Conservation (phyloP, 108 stramenopile species). For the Nitzschia sp. region DNA sequence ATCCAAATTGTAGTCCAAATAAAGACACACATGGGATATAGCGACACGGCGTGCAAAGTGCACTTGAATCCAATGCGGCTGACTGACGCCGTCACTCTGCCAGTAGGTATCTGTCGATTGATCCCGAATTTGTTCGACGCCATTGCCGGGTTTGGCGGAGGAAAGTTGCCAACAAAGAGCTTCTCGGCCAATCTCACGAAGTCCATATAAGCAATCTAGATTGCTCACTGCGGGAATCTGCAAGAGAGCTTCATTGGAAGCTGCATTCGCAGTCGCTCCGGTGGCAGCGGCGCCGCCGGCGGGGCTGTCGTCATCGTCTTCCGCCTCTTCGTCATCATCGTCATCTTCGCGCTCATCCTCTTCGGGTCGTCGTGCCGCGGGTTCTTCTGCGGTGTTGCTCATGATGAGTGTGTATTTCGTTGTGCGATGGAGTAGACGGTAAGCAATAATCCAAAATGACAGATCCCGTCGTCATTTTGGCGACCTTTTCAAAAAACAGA, state of each 20-base stretch:
- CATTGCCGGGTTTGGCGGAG: slow-evolving; percentile 97
- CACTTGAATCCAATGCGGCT: slow-evolving; percentile 94
- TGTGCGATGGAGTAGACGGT: too few species aligned
- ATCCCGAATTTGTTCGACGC: slow-evolving; percentile 93
- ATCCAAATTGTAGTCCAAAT: slow-evolving; percentile 90
- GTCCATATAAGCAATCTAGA: slow-evolving; percentile 55
- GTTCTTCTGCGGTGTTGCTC: too few species aligned
- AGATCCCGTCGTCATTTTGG: too few species aligned
- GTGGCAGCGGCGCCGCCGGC: slow-evolving; percentile 12
- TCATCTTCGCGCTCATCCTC: slow-evolving; percentile 20
- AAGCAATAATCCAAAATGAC: too few species aligned
- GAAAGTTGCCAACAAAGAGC: slow-evolving; percentile 90
- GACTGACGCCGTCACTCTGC: slow-evolving; percentile 90
- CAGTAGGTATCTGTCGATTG: slow-evolving; percentile 87
- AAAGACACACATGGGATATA: slow-evolving; percentile 86
- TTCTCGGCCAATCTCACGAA: slow-evolving; percentile 82
- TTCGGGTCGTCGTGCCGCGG: too few species aligned
- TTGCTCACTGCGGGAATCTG: slow-evolving; percentile 57
- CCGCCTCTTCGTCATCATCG: slow-evolving; percentile 22
- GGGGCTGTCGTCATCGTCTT: slow-evolving; percentile 23
- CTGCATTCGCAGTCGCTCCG: background rate
- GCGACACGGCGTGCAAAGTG: slow-evolving; percentile 90
- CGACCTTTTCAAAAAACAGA: too few species aligned
- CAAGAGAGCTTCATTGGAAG: slow-evolving; percentile 26
- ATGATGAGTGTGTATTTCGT: too few species aligned